Percentiles rank a stretch among this genome's conserved stretches.
Conservation (phyloP, 805 yeast species). For the Candida succiphila region DNA sequence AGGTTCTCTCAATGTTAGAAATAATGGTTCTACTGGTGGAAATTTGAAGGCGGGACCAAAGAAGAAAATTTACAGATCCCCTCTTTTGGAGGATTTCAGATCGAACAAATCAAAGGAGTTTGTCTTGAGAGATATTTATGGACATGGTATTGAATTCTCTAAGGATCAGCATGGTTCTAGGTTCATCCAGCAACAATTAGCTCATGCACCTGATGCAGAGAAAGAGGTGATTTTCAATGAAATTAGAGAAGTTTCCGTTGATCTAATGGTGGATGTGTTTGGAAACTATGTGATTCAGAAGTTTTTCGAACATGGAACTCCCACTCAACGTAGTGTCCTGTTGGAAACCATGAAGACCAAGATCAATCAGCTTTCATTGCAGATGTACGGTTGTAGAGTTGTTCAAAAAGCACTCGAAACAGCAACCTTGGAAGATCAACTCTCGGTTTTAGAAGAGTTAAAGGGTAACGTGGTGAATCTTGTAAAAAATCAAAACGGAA, state of each 20-base stretch:
- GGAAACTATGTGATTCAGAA: constrained; percentile 97
- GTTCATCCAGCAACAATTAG: constrained; percentile 85
- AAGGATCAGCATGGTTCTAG: constrained; percentile 97
- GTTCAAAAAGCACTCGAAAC: constrained; percentile 89
- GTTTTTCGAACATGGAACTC: constrained; percentile 75
- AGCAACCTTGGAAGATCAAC: constrained; percentile 53
- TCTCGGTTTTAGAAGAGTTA: constrained; percentile 61
- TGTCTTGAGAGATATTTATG: constrained; percentile 64
- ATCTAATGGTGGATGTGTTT: constrained; percentile 90
- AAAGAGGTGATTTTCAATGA: constrained; percentile 79
- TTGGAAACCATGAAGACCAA: constrained; percentile 66
- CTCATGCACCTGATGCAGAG: constrained; percentile 51
- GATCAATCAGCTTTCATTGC: constrained; percentile 67
- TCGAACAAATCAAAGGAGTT: constrained; percentile 51
- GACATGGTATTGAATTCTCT: constrained; percentile 84
- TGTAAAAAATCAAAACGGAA: constrained; percentile 94
- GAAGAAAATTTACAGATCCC: constrained; percentile 57
- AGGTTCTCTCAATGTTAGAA: neutral
- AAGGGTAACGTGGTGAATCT: constrained; percentile 46
- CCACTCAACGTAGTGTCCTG: constrained; percentile 57
- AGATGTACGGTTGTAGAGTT: constrained; percentile 97
- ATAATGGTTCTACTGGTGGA: neutral
- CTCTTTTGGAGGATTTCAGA: constrained; percentile 78
- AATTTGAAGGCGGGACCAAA: too few relatives aligned
- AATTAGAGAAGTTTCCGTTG: constrained; percentile 62